Percentiles rank a stretch among this genome's conserved stretches.
These are phyloP conservation scores for Trametes coccinea DNA, from an alignment of 768 basidiomycete genomes.

Conservation along the genomic window DNA sequence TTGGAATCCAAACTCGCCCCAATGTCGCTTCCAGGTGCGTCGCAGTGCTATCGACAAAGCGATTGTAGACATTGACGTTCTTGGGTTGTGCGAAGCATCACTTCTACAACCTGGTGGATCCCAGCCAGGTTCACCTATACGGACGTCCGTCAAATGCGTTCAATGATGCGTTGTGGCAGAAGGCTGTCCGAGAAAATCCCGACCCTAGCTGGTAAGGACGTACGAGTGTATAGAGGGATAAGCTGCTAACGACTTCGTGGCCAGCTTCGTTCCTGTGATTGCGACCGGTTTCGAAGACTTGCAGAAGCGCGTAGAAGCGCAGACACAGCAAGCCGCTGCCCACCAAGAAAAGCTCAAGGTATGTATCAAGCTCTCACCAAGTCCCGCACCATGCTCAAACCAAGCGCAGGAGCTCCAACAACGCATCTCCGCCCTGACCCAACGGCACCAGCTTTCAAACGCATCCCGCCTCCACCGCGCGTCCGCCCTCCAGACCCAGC, in stretches of 20 bases:
- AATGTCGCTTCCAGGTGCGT: slow-evolving; percentile 80
- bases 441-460: slow-evolving; percentile 66
- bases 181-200: slow-evolving; percentile 78
- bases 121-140: slow-evolving; percentile 62
- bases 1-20: slow-evolving; percentile 68
- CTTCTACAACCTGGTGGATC: slow-evolving; percentile 85
- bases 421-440: slow-evolving; percentile 59
- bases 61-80: slow-evolving; percentile 1
- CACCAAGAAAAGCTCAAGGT: slow-evolving; percentile 72
- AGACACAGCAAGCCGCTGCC: slow-evolving; percentile 60
- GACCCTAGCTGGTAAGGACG: slow-evolving; percentile 68
- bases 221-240: not conserved
- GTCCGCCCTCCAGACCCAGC: slow-evolving; percentile 61
- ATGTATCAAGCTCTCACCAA: not conserved
- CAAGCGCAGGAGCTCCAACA: slow-evolving; percentile 58
- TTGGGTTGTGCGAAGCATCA: slow-evolving; percentile 50
- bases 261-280: slow-evolving; percentile 75
- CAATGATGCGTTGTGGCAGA: slow-evolving; percentile 75
- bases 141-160: slow-evolving; percentile 71
- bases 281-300: slow-evolving; percentile 83
- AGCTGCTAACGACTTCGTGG: not conserved
- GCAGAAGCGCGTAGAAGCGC: slow-evolving; percentile 75
- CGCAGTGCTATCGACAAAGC: too few relatives aligned
- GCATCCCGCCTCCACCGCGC: slow-evolving; percentile 66
- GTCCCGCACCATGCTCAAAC: not conserved